Evolutionary conservation across 1,284 basidiomycete genomes (phyloP), one percentile per base, ranked within the genome.

Genomic region (Naganishia sp.): DNA sequence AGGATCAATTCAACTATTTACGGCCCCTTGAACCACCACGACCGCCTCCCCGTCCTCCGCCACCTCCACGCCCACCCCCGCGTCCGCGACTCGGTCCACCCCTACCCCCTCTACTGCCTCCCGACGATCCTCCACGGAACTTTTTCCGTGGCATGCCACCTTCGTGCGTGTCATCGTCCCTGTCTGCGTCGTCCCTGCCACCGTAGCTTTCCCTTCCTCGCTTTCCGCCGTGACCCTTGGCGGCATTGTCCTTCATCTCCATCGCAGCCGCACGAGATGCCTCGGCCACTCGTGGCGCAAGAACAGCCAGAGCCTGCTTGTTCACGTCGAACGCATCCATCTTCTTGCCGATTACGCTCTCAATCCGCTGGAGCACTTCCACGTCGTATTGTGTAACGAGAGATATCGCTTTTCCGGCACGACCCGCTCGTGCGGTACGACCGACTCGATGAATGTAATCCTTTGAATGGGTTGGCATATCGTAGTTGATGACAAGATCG

Each of bases 361-460:
- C 94, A 74, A 99, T 97, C 10, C 96, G 87, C 77, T 98, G 93
- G 13, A 99, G 82, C 63, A 98, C 85, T 79, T 99, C 96, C 66
- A 99, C 94, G 73, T 99, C 95, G 79, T 99, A 99, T 80, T 99
- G 96, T 1, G 95, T 94, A 13, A 98, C 94, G 25, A 99, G 84
- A 13, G 96, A 97, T 72, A 99, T 90, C 0, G 92, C 89, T 81
- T 97, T 97, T 49, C 96, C 96, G 1, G 92, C 87, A 49, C 96
- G 86, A 17, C 96, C 96, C 0, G 96, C 96, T 77, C 96, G 89
- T 2, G 96, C 96, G 39, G 96, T 99, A 70, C 96, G 87, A 42
- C 96, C 96, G 21, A 99, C 96, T 65, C 96, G 88, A 78, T 99
- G 96, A 66, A 99, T 97, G 79, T 99, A 99, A 79, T 99, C 96